Evolutionary conservation across 2,329 filamentous ascomycete species (phyloP), one percentile per base, ranked within the genome.

Genomic region (Coniosporium tulheliwenetii): DNA sequence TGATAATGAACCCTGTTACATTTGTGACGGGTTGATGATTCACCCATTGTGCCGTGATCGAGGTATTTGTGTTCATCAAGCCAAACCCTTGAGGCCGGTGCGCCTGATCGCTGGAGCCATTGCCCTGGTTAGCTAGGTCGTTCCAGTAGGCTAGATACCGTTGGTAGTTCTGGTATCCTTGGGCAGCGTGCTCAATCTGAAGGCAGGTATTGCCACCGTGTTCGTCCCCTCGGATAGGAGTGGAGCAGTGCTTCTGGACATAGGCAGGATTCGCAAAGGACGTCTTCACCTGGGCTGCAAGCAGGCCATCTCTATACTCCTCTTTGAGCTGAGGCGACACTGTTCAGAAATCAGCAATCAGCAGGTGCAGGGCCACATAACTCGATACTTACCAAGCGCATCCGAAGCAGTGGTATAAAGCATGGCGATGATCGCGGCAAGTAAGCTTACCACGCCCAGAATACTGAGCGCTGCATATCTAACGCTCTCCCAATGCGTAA

Each of bases 381-480:
- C n/a, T 3, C 30, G 16, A 32, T 29, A 19, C 26, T 14, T 44
- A 67, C 64, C 64, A 51, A 89, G 64, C 8, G 81, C 77, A 46
- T 85, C 79, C 0, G 80, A 80, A 0, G 83, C 83, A 2, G 81
- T 81, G 0, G 80, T 85, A 53, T 87, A 91, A 5, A 89, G 67
- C 50, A 81, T 76, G 0, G 78, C 74, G 1, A 76, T 65, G 2
- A 85, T 44, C 0, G 81, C 76, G 2, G 79, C 78, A 1, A 74
- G 61, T 10, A 89, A 56, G 0, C 79, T 74, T 2, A 85, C 51
- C 1, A 69, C 53, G 0, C 83, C 84, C 1, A 87, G 60, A 0
- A 82, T 48, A 0, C 78, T 80, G 1, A 73, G 47, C 0, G 67
- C 77, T 0, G 79, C 78, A 44, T 80, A 78, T 5, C 70, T 69